Base-by-base conservation (phyloP, 805 yeast species). In the Kluyveromyces starmeri region DNA sequence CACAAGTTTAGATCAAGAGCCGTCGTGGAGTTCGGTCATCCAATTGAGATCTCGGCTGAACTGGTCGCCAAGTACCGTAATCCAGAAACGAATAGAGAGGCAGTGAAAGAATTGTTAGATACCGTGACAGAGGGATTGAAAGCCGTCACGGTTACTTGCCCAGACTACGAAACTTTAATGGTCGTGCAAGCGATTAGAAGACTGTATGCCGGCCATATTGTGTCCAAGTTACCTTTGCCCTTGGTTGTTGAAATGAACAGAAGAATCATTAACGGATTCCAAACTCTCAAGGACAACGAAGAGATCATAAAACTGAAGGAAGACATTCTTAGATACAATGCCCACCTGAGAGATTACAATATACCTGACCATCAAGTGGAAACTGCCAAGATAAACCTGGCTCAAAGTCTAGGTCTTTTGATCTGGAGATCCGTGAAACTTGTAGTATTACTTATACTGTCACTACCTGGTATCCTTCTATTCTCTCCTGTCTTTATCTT, bases 1-100 rank as follows among this genome's bases (percentile, higher is more conserved):
- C 94, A 89, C 62, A 86, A 83, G 55, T 89, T 92, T 62, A 72
- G 98, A 58, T 84, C 95, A 5, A 71, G 98, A 47, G 96, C 96
- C 2, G 95, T 89, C 12, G 71, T 92, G 30, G 98, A 89, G 59
- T 89, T 88, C 61, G 98, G 98, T 11, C 70, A 75, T 37, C 95
- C 96, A 5, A 73, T 88, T 37, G 78, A 73, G 33, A 76, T 92
- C 23, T 58, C 72, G 3, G 59, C 61, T 15, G 73, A 70, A 24
- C 62, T 84, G 36, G 83, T 85, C 4, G 70, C 66, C 13, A 73
- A 71, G 55, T 88, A 89, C 54, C 55, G 68, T 14, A 51, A 66
- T 12, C 80, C 84, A 3, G 77, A 71, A 12, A 74, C 80, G 1
- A 75, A 78, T 37, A 70, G 75, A 43, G 83, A 73, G 35, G 83